A percentile compares a stretch with the other conserved stretches of the same genome.
These are phyloP conservation scores for Neofusicoccum cordaticola DNA, from an alignment of 2,329 filamentous ascomycete genomes.

Conservation along the genomic window DNA sequence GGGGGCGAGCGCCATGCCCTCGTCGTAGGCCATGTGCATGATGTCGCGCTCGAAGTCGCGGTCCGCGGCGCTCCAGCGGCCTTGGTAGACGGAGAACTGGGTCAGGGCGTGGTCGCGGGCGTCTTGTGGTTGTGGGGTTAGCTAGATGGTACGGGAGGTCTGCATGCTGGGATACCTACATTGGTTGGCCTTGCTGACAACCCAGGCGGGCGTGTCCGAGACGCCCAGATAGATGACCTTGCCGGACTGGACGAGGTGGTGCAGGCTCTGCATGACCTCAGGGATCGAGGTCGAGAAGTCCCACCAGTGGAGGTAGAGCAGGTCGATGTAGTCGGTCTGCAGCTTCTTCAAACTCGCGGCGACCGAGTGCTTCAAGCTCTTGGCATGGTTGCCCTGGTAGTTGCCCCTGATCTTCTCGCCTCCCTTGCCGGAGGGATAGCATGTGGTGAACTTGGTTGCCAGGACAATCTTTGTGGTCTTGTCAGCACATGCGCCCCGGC, in stretches of 20 bases:
- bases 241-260: slow-evolving; percentile 40
- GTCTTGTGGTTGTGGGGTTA: slow-evolving; percentile 22
- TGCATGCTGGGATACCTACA: slow-evolving; percentile 12
- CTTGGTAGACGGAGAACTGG: slow-evolving; percentile 41
- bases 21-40: slow-evolving; percentile 43
- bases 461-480: slow-evolving; percentile 31
- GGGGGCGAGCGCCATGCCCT: slow-evolving; percentile 47
- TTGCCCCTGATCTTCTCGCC: slow-evolving; percentile 30
- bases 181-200: slow-evolving; percentile 30
- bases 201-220: slow-evolving; percentile 44
- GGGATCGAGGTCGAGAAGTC: slow-evolving; percentile 42
- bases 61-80: slow-evolving; percentile 41
- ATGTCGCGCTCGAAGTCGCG: slow-evolving; percentile 48
- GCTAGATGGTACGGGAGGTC: neutral
- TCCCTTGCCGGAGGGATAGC: slow-evolving; percentile 26
- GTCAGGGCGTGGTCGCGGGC: slow-evolving; percentile 40
- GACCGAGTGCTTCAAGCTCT: slow-evolving; percentile 37
- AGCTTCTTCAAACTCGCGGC: slow-evolving; percentile 50
- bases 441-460: slow-evolving; percentile 40
- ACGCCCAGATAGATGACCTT: slow-evolving; percentile 47
- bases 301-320: slow-evolving; percentile 41
- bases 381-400: slow-evolving; percentile 42
- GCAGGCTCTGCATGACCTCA: slow-evolving; percentile 45
- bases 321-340: slow-evolving; percentile 67
- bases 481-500: neutral